These are phyloP conservation scores for Yamadazyma siamensis DNA, from an alignment of 1,139 yeast species.

Conservation along the genomic window DNA sequence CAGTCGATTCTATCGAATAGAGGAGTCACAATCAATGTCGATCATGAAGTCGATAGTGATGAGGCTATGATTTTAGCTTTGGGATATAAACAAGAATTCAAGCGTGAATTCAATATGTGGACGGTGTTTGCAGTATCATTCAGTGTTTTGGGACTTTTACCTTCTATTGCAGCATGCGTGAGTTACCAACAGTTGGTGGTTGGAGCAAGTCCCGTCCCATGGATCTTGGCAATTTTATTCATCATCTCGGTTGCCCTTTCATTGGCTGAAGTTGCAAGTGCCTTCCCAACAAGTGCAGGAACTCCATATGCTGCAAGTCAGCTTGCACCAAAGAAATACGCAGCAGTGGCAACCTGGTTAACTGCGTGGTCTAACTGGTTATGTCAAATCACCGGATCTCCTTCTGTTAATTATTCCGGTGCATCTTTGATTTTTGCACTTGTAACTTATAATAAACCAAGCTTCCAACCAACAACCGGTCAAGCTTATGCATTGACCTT, in stretches of 20 bases:
- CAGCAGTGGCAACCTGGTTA: constrained; percentile 55
- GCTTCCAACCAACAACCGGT: constrained; percentile 44
- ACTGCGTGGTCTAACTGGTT: constrained; percentile 58
- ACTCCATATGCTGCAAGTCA: constrained; percentile 50
- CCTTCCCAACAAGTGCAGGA: constrained; percentile 49
- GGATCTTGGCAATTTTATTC: constrained; percentile 50
- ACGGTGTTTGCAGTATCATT: constrained; percentile 68
- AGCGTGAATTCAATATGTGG: constrained; percentile 62
- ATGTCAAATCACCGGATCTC: constrained; percentile 45
- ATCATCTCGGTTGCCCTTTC: constrained; percentile 49
- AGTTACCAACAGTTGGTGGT: constrained; percentile 51
- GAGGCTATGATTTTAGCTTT: constrained; percentile 59
- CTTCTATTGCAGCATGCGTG: constrained; percentile 62
- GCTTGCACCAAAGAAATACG: constrained; percentile 51
- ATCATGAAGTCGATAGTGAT: constrained; percentile 47
- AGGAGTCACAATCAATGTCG: constrained; percentile 39
- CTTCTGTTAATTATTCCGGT: constrained; percentile 60
- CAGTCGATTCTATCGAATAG: constrained; percentile 40
- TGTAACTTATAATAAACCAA: constrained; percentile 30
- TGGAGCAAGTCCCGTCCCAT: constrained; percentile 55
- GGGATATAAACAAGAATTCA: constrained; percentile 73
- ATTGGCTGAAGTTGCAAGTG: constrained; percentile 46
- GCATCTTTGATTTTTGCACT: constrained; percentile 61
- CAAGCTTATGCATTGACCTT: constrained; percentile 51
- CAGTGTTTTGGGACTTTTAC: constrained; percentile 68